Evolutionary conservation across 805 yeast species (phyloP).

Genomic region (Spathaspora girioi): DNA sequence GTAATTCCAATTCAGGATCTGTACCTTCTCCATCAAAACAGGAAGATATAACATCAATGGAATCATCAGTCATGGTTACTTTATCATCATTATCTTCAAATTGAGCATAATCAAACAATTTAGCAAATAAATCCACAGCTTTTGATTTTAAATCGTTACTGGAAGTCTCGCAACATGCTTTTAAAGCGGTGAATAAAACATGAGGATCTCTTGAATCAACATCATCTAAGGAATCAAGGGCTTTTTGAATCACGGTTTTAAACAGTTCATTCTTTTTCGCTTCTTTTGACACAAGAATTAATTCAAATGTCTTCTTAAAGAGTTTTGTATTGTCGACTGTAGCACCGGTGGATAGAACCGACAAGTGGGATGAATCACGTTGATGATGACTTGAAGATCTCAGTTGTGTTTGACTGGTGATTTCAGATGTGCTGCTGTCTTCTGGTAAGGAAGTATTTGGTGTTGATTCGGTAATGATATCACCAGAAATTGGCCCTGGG

Average conservation of each 20-base stretch:
- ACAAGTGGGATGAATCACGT: slow-evolving; percentile 14
- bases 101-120: slow-evolving; percentile 80
- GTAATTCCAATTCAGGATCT: slow-evolving; percentile 83
- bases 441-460: not conserved
- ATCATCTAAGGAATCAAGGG: slow-evolving; percentile 39
- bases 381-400: slow-evolving; percentile 1
- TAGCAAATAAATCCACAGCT: slow-evolving; percentile 84
- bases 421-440: not conserved
- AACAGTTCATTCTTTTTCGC: slow-evolving; percentile 48
- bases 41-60: slow-evolving; percentile 77
- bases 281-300: slow-evolving; percentile 57
- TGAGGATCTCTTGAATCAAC: slow-evolving; percentile 41
- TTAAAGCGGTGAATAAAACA: slow-evolving; percentile 74
- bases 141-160: slow-evolving; percentile 61
- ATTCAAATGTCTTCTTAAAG: slow-evolving; percentile 55
- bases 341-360: slow-evolving; percentile 13
- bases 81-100: slow-evolving; percentile 59
- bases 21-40: slow-evolving; percentile 93
- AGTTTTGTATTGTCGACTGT: slow-evolving; percentile 21
- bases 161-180: slow-evolving; percentile 67
- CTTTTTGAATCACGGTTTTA: slow-evolving; percentile 34
- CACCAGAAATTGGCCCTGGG: not conserved
- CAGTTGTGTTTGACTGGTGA: not conserved
- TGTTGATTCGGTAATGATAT: not conserved
- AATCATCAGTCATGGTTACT: slow-evolving; percentile 67